Base-by-base conservation (phyloP, 2,329 filamentous ascomycete species). In the Colletotrichum sublineola region DNA sequence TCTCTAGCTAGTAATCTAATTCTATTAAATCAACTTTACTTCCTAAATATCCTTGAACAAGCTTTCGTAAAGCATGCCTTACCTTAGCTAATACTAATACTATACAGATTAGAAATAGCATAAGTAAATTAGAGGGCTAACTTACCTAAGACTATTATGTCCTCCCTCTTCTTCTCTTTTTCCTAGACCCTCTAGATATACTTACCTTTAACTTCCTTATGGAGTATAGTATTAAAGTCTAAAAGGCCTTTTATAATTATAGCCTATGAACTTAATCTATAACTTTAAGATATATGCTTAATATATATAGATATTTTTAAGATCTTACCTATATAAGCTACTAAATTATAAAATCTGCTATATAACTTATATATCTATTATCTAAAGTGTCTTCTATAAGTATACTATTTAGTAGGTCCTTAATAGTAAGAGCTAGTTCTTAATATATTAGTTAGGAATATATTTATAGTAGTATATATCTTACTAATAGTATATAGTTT, bases 401-500 rank as follows among this genome's bases (percentile, higher is more conserved):
- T 15, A 40, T 61, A n/a, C 61, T 31, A 50, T 73, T 55, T 11
- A 73, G 58, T 12, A 73, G 24, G 18, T 55, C 29, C 60, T 73
- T 42, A 24, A 60, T 56, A 31, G 56, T 50, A 38, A 63, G n/a
- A 7, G 63, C 67, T 20, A 73, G 46, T 42, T 73, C 70, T 73
- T 9, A 15, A 38, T 24, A 15, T 61, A 24, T 73, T 50, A 72
- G 53, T 57, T 5, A 50, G 31, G 63, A 20, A 50, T 4, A 55
- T n/a, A 44, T 42, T 31, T 50, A n/a, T 3, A 48, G 58, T 31
- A 2, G 31, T 11, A 20, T 42, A 11, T 3, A 7, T 55, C 74
- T 71, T 68, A 77, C 76, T 73, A 44, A 77, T 67, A 50, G 64
- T 74, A 52, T 77, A 61, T 66, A 82, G 63, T 68, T 33, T 63